Conservation (phyloP, 768 basidiomycete species). For the Tulasnella sp. region DNA sequence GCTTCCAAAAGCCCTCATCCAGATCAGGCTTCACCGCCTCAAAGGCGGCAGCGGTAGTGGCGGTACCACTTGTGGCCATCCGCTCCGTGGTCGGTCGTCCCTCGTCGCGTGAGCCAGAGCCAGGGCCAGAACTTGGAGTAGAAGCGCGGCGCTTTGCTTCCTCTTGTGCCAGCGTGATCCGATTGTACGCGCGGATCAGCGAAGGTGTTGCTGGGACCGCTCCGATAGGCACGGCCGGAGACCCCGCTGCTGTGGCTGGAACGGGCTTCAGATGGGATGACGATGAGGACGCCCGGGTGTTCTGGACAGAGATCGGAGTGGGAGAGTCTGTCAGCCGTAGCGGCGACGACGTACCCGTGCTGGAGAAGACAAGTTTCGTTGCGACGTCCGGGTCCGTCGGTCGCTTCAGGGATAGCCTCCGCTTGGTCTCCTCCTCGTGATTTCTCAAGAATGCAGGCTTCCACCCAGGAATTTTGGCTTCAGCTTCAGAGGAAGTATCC, state of each 20-base stretch:
- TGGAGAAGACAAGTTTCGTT: neutral
- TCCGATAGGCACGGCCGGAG: neutral
- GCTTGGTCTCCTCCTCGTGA: conserved; percentile 1
- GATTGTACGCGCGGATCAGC: conserved; percentile 8
- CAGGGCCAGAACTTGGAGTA: neutral
- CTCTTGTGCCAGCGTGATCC: conserved; percentile 1
- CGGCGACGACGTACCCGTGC: neutral
- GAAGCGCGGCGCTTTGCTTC: neutral
- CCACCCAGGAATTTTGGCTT: neutral
- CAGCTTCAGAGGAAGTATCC: neutral
- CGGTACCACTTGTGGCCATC: neutral
- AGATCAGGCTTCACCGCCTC: neutral
- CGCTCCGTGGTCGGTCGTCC: neutral
- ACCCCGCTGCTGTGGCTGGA: neutral
- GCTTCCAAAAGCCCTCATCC: conserved; percentile 6
- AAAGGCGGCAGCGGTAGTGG: neutral
- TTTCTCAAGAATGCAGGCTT: conserved; percentile 4
- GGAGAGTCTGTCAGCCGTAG: conserved; percentile 1
- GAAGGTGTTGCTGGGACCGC: conserved; percentile 5
- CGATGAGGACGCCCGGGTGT: neutral
- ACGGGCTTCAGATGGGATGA: neutral
- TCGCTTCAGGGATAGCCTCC: neutral
- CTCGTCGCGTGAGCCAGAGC: neutral
- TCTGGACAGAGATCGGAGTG: conserved; percentile 1
- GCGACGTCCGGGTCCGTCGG: neutral